These are phyloP conservation scores for Populus simonii DNA, from an alignment of 345 rosid genomes.

Conservation along the genomic window DNA sequence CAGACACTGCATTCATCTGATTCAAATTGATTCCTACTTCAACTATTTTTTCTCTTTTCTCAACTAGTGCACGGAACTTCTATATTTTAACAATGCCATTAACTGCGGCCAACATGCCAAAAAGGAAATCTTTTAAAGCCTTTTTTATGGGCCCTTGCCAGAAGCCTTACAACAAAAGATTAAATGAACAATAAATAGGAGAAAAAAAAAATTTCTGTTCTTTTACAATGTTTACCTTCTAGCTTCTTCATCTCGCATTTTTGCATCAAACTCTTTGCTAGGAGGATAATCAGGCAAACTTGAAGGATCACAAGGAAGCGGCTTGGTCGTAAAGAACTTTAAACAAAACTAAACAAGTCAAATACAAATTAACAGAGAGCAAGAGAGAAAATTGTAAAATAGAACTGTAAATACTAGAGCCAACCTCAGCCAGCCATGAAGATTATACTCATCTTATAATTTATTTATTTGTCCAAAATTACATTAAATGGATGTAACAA, in stretches of 20 bases:
- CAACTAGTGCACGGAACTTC: neutral
- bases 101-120: neutral
- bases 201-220: neutral
- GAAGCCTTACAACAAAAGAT: neutral
- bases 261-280: slow-evolving; percentile 96
- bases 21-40: too few relatives aligned
- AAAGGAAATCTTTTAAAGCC: neutral
- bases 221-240: slow-evolving; percentile 59
- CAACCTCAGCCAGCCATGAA: neutral
- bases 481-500: too few relatives aligned
- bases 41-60: too few relatives aligned
- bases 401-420: neutral
- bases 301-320: slow-evolving; percentile 91
- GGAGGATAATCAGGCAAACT: slow-evolving; percentile 97
- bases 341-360: slow-evolving; percentile 22
- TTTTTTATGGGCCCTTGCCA: neutral
- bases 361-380: neutral
- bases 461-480: neutral
- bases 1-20: neutral
- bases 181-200: neutral
- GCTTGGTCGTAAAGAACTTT: slow-evolving; percentile 80
- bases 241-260: slow-evolving; percentile 85
- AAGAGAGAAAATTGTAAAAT: neutral
- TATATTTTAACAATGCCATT: neutral
- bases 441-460: neutral